These are phyloP conservation scores for Exophiala spinifera DNA, from an alignment of 2,329 filamentous ascomycete genomes.

Conservation along the genomic window DNA sequence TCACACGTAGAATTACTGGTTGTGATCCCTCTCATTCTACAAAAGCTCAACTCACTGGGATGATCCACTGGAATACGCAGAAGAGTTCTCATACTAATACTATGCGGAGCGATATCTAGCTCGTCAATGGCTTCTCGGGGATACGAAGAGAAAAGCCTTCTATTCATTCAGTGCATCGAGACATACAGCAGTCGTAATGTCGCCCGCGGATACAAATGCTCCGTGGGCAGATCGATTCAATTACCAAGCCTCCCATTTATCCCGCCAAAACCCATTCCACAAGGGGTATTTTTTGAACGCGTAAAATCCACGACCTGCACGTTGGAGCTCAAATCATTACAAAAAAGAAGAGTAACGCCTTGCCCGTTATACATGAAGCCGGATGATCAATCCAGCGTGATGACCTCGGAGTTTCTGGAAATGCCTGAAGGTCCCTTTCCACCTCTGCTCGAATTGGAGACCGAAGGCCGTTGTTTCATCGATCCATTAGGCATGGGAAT, in stretches of 20 bases:
- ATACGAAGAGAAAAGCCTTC: background rate
- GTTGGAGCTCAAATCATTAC: constrained; percentile 1
- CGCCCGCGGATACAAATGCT: background rate
- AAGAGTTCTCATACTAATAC: background rate
- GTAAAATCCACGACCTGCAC: background rate
- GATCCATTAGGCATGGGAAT: constrained; percentile 3
- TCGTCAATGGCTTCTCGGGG: background rate
- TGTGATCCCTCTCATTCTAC: no score
- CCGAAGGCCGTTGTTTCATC: constrained; percentile 1
- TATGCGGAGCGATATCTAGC: background rate
- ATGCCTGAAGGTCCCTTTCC: constrained; percentile 7
- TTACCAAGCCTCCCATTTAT: background rate
- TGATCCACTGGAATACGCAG: no score
- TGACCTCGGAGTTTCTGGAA: constrained; percentile 15
- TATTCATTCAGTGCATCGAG: background rate
- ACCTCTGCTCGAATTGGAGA: background rate
- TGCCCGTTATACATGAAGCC: background rate
- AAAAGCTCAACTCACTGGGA: no score
- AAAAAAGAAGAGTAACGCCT: background rate
- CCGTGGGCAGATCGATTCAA: background rate
- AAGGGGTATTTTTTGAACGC: constrained; percentile 2
- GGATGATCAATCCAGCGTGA: constrained; percentile 15
- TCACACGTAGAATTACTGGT: no score
- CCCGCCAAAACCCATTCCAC: background rate
- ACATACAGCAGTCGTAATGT: background rate